phyloP scores from a whole-genome alignment of 1,284 basidiomycete species.

The Ustilago crameri region DNA sequence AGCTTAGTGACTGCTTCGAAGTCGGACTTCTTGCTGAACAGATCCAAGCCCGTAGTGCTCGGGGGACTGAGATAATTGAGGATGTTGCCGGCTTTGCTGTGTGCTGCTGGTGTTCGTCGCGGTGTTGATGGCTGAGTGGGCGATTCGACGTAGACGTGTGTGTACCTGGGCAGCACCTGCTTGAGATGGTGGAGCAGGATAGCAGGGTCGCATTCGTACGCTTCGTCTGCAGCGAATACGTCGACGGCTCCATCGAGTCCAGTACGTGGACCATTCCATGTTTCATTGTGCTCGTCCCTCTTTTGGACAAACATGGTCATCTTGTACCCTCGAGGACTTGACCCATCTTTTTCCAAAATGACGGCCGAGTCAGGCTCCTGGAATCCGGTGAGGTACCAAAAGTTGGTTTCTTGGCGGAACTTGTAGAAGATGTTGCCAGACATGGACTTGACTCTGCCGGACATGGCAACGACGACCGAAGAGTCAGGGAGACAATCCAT shows the following conservation, averaged over 20 bases:
- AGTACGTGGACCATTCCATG: constrained; percentile 88
- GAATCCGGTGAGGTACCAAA: constrained; percentile 75
- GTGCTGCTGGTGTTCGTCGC: constrained; percentile 26
- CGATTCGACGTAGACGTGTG: constrained; percentile 64
- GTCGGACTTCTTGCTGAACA: constrained; percentile 63
- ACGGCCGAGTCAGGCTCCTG: constrained; percentile 91
- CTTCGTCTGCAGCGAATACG: constrained; percentile 67
- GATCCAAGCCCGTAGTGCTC: constrained; percentile 55
- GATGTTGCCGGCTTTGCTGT: constrained; percentile 38
- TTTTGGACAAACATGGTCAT: constrained; percentile 86
- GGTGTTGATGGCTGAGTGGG: constrained; percentile 55
- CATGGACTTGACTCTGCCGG: constrained; percentile 86
- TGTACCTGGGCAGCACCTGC: constrained; percentile 42
- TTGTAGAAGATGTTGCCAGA: constrained; percentile 71
- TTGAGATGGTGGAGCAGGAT: constrained; percentile 56
- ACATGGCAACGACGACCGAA: constrained; percentile 81
- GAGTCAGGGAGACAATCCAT: constrained; percentile 82
- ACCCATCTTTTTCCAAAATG: constrained; percentile 69
- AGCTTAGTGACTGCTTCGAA: constrained; percentile 63
- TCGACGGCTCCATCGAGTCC: constrained; percentile 57
- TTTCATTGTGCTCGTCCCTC: constrained; percentile 80
- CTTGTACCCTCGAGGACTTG: constrained; percentile 78
- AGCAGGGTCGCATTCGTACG: constrained; percentile 53
- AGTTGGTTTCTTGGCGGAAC: constrained; percentile 78
- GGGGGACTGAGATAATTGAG: constrained; percentile 64